Percentiles rank a stretch among this genome's conserved stretches.
Conservation (phyloP, 2,329 filamentous ascomycete species). For the Cytospora leucostoma region DNA sequence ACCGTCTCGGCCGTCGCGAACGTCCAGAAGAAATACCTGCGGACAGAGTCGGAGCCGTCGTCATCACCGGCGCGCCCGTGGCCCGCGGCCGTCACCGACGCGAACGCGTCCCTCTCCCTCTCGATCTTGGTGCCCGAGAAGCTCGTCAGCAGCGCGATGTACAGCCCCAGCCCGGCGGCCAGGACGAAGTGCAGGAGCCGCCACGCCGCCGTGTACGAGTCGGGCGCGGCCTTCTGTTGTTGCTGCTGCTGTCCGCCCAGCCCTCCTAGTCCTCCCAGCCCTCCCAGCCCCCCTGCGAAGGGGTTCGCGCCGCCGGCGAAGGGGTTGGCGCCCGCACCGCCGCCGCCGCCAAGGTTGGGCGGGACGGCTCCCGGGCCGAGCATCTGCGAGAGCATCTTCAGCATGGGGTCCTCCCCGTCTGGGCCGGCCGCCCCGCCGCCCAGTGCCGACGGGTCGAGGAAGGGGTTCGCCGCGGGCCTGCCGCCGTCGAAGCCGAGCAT, state of each 20-base stretch:
- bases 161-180: conserved; percentile 68
- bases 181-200: conserved; percentile 73
- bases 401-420: conserved; percentile 60
- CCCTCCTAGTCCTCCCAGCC: too few species aligned
- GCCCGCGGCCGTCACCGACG: conserved; percentile 30
- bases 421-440: conserved; percentile 33
- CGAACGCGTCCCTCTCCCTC: conserved; percentile 50
- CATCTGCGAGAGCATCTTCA: conserved; percentile 76
- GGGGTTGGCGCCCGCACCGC: conserved; percentile 37
- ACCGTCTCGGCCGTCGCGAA: conserved; percentile 77
- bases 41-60: conserved; percentile 32
- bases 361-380: conserved; percentile 42
- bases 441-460: conserved; percentile 36
- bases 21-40: conserved; percentile 70
- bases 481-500: conserved; percentile 58
- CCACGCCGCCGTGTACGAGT: conserved; percentile 59
- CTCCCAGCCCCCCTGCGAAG: conserved; percentile 34
- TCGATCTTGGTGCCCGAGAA: conserved; percentile 68
- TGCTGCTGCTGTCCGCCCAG: conserved; percentile 44
- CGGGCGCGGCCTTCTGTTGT: conserved; percentile 37
- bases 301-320: conserved; percentile 35
- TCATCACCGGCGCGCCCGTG: conserved; percentile 10
- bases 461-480: conserved; percentile 32
- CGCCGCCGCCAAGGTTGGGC: conserved; percentile 30
- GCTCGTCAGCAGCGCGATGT: conserved; percentile 66